A percentile compares a stretch with the other conserved stretches of the same genome.
Conservation (phyloP, 441 rosid species). For the Syzygium syzygioides region DNA sequence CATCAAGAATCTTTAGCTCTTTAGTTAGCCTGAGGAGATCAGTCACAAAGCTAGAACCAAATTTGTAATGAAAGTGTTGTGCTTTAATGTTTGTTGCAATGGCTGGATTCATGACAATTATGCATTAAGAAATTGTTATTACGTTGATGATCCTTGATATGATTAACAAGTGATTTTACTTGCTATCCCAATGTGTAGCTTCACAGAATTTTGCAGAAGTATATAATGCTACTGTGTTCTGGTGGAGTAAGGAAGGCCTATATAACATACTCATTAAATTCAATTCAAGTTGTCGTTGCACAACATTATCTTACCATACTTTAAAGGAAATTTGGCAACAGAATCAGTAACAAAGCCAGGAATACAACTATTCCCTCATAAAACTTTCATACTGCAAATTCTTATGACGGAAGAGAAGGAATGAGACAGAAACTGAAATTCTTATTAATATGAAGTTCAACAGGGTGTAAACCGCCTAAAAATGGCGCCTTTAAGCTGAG, state of each 20-base stretch:
- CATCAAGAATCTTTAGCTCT: background rate
- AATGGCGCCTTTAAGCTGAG: no score
- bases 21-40: background rate
- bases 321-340: background rate
- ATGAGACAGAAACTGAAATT: background rate
- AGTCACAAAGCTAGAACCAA: background rate
- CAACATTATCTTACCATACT: background rate
- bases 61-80: background rate
- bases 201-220: background rate
- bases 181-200: background rate
- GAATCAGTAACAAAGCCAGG: background rate
- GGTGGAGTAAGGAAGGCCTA: background rate
- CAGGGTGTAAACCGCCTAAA: background rate
- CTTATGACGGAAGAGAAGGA: background rate
- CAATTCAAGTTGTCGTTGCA: background rate
- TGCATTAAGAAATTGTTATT: background rate
- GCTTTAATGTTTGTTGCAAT: background rate
- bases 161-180: background rate
- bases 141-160: background rate
- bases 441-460: background rate
- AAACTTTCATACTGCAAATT: background rate
- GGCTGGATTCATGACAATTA: background rate
- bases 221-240: background rate
- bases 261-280: background rate
- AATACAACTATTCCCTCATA: background rate